Evolutionary conservation across 2,329 filamentous ascomycete genomes (phyloP).

Genomic region (Aspergillus calidoustus): DNA sequence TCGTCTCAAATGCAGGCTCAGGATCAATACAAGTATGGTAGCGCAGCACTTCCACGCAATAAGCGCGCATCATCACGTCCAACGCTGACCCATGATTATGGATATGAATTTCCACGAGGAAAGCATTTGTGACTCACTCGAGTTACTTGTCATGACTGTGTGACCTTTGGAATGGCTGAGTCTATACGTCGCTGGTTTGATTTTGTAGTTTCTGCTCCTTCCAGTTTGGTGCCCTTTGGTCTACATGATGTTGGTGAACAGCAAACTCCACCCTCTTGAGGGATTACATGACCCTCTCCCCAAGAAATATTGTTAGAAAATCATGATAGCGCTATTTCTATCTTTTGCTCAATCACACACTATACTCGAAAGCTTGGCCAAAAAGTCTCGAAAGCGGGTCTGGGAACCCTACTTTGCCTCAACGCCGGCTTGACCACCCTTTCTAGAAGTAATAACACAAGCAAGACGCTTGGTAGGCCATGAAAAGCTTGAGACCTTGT

Average conservation of each 20-base stretch:
- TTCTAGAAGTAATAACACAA: not conserved
- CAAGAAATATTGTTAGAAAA: too few species aligned
- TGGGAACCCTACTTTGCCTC: not conserved
- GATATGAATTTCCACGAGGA: not conserved
- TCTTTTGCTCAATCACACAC: too few species aligned
- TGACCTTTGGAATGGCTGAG: not conserved
- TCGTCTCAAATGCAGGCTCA: too few species aligned
- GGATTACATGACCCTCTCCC: too few species aligned
- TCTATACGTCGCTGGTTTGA: not conserved
- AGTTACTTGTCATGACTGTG: not conserved
- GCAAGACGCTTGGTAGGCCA: not conserved
- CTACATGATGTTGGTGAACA: too few species aligned
- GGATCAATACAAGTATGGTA: not conserved
- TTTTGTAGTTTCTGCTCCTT: too few species aligned
- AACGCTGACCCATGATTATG: not conserved
- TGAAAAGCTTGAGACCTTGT: not conserved
- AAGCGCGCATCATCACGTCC: not conserved
- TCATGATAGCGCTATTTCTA: too few species aligned
- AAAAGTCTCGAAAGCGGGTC: too few species aligned
- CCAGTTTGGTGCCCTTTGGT: too few species aligned
- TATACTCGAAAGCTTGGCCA: too few species aligned
- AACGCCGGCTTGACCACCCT: not conserved
- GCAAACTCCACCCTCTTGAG: too few species aligned
- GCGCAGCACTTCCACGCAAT: not conserved
- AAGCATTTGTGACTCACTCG: not conserved